A percentile compares a stretch with the other conserved stretches of the same genome.
Conservation (phyloP, 225 moss, liverwort and hornwort genomes). For the Bryum argenteum region DNA sequence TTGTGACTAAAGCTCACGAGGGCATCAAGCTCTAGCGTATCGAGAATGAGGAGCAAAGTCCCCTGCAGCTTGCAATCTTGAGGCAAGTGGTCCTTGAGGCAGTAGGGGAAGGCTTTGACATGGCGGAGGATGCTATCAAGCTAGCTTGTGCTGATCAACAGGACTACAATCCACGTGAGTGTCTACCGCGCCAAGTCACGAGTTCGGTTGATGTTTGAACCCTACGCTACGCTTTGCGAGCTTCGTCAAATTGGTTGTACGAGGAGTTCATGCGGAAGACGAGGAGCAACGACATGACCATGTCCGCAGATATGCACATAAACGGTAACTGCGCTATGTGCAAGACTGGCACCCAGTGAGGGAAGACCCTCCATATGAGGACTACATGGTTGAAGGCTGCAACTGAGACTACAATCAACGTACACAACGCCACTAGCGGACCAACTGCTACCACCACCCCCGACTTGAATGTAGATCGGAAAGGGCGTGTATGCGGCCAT, state of each 20-base stretch:
- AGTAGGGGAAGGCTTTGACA: too few relatives aligned
- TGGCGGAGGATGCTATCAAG: conserved; percentile 39
- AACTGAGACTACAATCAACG: conserved; percentile 44
- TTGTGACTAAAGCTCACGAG: conserved; percentile 19
- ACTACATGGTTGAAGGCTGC: conserved; percentile 49
- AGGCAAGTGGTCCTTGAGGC: conserved; percentile 46
- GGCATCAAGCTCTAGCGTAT: neutral
- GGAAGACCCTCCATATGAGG: conserved; percentile 24
- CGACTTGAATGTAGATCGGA: conserved; percentile 45
- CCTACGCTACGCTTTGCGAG: conserved; percentile 66
- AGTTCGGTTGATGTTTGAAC: conserved; percentile 46
- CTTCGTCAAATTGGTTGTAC: conserved; percentile 67
- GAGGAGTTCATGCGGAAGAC: conserved; percentile 69
- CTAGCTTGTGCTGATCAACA: conserved; percentile 30
- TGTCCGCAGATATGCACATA: conserved; percentile 51
- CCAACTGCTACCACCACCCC: conserved; percentile 42
- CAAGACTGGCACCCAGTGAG: conserved; percentile 37
- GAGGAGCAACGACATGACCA: conserved; percentile 61
- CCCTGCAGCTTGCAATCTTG: neutral
- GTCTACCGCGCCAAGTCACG: conserved; percentile 57
- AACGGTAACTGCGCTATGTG: conserved; percentile 53
- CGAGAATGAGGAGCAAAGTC: neutral
- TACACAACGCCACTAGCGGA: conserved; percentile 51
- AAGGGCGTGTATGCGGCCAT: conserved; percentile 48
- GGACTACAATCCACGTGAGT: conserved; percentile 50